A percentile compares a stretch with the other conserved stretches of the same genome.
Evolutionary conservation across 768 basidiomycete genomes (phyloP).

Genomic region (Tulasnella sp.): DNA sequence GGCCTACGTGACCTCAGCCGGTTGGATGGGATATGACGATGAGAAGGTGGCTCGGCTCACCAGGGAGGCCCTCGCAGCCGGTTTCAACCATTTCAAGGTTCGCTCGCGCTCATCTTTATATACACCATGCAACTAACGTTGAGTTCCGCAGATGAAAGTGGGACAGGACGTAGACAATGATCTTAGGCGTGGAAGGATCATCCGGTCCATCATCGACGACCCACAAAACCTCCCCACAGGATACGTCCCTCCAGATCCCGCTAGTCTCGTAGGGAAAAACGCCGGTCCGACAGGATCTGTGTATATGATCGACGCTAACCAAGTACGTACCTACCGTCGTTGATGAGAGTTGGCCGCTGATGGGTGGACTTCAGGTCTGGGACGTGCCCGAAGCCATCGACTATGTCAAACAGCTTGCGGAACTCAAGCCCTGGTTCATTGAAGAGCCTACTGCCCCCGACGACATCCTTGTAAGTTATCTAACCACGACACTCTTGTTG

Average conservation of each 20-base stretch:
- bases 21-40: slow-evolving; percentile 89
- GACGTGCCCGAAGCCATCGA: slow-evolving; percentile 88
- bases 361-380: slow-evolving; percentile 41
- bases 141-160: slow-evolving; percentile 61
- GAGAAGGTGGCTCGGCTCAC: slow-evolving; percentile 83
- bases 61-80: slow-evolving; percentile 66
- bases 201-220: slow-evolving; percentile 92
- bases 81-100: slow-evolving; percentile 94
- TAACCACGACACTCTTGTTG: not conserved
- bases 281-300: slow-evolving; percentile 90
- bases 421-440: slow-evolving; percentile 90
- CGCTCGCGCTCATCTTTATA: not conserved
- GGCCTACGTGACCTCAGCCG: slow-evolving; percentile 86
- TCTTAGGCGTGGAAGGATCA: slow-evolving; percentile 73
- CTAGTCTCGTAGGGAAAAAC: slow-evolving; percentile 72
- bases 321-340: slow-evolving; percentile 27
- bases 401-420: slow-evolving; percentile 66
- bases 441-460: slow-evolving; percentile 91
- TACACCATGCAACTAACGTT: not conserved
- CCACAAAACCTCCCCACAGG: slow-evolving; percentile 64
- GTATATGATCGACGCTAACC: slow-evolving; percentile 96
- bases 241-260: slow-evolving; percentile 44
- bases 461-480: slow-evolving; percentile 48
- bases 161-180: slow-evolving; percentile 73
- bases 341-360: not conserved